A percentile compares a stretch with the other conserved stretches of the same genome.
These are phyloP conservation scores for Arabidopsis suecica DNA, from an alignment of 345 rosid species.

Conservation along the genomic window DNA sequence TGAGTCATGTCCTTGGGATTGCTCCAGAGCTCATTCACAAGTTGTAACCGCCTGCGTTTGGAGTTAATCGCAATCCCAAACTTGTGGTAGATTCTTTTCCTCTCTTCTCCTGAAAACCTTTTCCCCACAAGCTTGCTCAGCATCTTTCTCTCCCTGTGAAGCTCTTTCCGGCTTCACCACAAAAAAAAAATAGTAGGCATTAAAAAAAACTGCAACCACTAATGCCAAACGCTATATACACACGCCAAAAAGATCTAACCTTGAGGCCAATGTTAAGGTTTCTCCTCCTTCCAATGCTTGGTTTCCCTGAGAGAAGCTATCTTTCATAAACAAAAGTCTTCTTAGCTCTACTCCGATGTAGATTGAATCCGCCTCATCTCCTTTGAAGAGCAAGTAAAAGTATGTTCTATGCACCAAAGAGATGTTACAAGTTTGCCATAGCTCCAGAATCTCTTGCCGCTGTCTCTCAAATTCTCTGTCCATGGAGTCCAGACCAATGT, in stretches of 20 bases:
- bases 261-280: slow-evolving; percentile 64
- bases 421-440: slow-evolving; percentile 86
- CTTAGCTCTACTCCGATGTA: slow-evolving; percentile 95
- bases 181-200: background rate
- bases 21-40: slow-evolving; percentile 76
- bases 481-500: slow-evolving; percentile 63
- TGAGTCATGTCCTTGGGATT: slow-evolving; percentile 62
- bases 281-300: slow-evolving; percentile 59
- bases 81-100: slow-evolving; percentile 65
- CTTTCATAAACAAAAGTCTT: slow-evolving; percentile 85
- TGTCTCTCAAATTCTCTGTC: slow-evolving; percentile 67
- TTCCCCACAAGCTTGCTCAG: slow-evolving; percentile 82
- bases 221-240: slow-evolving; percentile 9
- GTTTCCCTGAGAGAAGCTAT: slow-evolving; percentile 67
- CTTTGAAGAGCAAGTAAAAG: slow-evolving; percentile 88
- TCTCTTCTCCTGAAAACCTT: slow-evolving; percentile 72
- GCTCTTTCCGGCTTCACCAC: slow-evolving; percentile 64
- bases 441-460: slow-evolving; percentile 72
- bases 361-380: slow-evolving; percentile 82
- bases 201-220: slow-evolving; percentile 26
- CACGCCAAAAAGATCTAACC: slow-evolving; percentile 48
- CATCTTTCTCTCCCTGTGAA: slow-evolving; percentile 72
- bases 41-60: slow-evolving; percentile 78
- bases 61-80: slow-evolving; percentile 80
- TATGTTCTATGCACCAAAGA: slow-evolving; percentile 92